Conservation (phyloP, 2,329 filamentous ascomycete species). For the Colletotrichum tropicicola region DNA sequence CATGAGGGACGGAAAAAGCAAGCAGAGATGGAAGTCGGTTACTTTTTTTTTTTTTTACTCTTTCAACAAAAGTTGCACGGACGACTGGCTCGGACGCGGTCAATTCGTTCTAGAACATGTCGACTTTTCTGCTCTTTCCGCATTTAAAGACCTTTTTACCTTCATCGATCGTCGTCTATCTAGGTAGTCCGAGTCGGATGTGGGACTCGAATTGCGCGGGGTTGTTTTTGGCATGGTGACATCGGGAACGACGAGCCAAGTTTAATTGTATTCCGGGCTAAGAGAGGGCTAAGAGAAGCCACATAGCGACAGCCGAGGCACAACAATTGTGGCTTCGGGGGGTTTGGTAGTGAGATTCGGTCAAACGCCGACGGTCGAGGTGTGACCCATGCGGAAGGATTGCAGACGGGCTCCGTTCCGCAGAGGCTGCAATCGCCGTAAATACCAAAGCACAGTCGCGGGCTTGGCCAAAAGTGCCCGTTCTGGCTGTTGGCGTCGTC, state of each 20-base stretch:
- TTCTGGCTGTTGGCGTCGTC: neutral
- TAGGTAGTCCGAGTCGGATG: slow-evolving; percentile 3
- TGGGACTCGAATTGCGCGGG: slow-evolving; percentile 10
- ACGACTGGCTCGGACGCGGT: neutral
- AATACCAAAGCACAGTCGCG: neutral
- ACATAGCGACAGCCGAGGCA: slow-evolving; percentile 20
- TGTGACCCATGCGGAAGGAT: neutral
- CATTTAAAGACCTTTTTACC: neutral
- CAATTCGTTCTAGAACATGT: slow-evolving; percentile 11
- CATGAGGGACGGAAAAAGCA: neutral
- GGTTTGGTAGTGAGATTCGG: neutral
- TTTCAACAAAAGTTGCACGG: neutral
- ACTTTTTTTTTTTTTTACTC: neutral
- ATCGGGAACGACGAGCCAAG: slow-evolving; percentile 1
- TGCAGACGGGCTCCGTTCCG: neutral
- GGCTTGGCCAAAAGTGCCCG: neutral
- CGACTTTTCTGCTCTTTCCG: neutral
- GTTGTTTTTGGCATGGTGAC: slow-evolving; percentile 4
- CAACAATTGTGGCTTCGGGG: neutral
- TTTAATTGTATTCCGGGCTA: neutral
- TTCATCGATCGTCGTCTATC: slow-evolving; percentile 22
- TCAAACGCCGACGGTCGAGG: slow-evolving; percentile 16
- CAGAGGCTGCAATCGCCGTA: slow-evolving; percentile 16
- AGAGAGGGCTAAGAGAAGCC: neutral
- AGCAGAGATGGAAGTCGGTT: neutral